Conservation (phyloP, 2,329 filamentous ascomycete genomes). For the Polytolypa hystricis region DNA sequence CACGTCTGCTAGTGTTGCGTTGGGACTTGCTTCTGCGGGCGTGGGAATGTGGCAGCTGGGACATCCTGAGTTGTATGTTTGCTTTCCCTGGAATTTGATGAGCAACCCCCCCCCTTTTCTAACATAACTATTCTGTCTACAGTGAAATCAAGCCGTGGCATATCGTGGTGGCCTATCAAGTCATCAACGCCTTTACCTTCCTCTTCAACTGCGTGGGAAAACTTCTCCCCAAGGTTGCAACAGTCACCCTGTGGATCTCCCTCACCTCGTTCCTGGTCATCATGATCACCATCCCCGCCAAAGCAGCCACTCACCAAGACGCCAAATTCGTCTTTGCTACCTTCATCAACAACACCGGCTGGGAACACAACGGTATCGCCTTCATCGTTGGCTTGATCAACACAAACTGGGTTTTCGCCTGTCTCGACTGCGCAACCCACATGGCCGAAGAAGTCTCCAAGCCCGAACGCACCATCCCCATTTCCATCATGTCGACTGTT, state of each 20-base stretch:
- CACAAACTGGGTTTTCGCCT: conserved; percentile 41
- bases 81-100: not conserved
- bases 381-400: conserved; percentile 44
- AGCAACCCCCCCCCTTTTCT: too few species aligned
- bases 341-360: conserved; percentile 43
- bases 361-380: conserved; percentile 36
- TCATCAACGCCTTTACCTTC: conserved; percentile 39
- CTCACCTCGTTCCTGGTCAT: conserved; percentile 39
- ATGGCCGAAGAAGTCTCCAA: conserved; percentile 40
- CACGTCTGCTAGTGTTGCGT: conserved; percentile 41
- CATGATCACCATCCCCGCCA: conserved; percentile 37
- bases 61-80: conserved; percentile 42
- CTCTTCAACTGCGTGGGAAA: conserved; percentile 38
- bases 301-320: conserved; percentile 33
- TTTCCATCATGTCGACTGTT: conserved; percentile 40
- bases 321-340: conserved; percentile 42
- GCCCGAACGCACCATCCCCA: conserved; percentile 39
- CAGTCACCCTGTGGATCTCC: conserved; percentile 35
- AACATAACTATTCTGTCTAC: conserved; percentile 6
- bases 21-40: conserved; percentile 37
- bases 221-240: conserved; percentile 29
- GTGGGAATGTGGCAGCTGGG: conserved; percentile 43
- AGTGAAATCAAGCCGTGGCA: conserved; percentile 27
- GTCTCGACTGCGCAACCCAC: conserved; percentile 41
- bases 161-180: conserved; percentile 35